These are phyloP conservation scores for Wickerhamiella azymoides DNA, from an alignment of 805 yeast species.

Conservation along the genomic window DNA sequence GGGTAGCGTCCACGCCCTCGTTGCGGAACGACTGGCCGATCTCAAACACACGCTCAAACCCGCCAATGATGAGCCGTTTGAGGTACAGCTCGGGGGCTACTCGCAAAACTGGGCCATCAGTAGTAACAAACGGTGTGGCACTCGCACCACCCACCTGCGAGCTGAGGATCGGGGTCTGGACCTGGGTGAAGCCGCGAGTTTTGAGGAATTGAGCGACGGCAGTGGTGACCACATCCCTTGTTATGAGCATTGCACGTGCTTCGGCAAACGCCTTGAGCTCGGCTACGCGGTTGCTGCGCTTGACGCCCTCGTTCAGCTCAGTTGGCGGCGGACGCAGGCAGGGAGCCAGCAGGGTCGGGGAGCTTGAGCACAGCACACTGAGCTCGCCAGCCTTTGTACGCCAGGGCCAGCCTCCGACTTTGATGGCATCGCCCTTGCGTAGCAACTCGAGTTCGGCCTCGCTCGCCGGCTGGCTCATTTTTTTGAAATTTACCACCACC, in stretches of 20 bases:
- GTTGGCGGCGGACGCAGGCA: conserved; percentile 61
- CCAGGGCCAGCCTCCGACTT: conserved; percentile 58
- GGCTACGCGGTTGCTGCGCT: conserved; percentile 55
- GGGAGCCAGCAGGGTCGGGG: conserved; percentile 47
- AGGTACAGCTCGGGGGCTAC: conserved; percentile 96
- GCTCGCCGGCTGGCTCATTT: conserved; percentile 26
- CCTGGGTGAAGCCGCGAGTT: conserved; percentile 51
- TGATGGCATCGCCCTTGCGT: conserved; percentile 59
- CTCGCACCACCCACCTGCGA: conserved; percentile 70
- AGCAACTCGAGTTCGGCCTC: conserved; percentile 28
- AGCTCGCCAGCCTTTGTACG: conserved; percentile 66
- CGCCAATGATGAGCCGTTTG: conserved; percentile 67
- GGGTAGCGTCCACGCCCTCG: conserved; percentile 86
- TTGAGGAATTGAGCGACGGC: conserved; percentile 46
- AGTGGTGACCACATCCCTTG: conserved; percentile 43
- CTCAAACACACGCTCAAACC: conserved; percentile 77
- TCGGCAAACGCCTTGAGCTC: conserved; percentile 51
- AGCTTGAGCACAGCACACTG: conserved; percentile 44
- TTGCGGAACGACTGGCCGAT: conserved; percentile 76
- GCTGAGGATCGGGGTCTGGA: conserved; percentile 76
- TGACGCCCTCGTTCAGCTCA: conserved; percentile 39
- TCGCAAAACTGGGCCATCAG: conserved; percentile 41
- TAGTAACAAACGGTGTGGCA: conserved; percentile 74
- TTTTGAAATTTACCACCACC: conserved; percentile 42
- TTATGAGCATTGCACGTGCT: conserved; percentile 33